Conservation (phyloP, 1,139 yeast genomes). For the Yamadazyma atmosphaerica region DNA sequence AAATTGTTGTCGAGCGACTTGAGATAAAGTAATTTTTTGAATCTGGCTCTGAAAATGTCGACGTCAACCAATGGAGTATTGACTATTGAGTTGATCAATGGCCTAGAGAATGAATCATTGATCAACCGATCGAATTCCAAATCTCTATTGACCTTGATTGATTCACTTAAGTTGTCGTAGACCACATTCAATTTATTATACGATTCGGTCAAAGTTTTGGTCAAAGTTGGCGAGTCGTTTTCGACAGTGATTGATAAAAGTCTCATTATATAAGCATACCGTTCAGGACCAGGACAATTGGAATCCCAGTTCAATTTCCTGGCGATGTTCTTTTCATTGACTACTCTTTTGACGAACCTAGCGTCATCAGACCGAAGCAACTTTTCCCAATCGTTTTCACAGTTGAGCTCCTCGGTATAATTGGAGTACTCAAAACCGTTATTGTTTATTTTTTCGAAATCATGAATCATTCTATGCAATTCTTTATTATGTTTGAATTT, state of each 20-base stretch:
- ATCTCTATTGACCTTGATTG: conserved; percentile 33
- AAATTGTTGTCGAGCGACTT: conserved; percentile 41
- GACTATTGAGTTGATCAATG: conserved; percentile 30
- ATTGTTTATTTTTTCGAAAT: conserved; percentile 27
- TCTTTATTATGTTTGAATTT: conserved; percentile 41
- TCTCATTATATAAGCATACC: conserved; percentile 31
- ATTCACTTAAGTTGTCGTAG: conserved; percentile 24
- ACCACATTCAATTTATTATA: conserved; percentile 23
- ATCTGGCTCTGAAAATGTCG: conserved; percentile 26
- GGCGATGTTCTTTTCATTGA: conserved; percentile 29
- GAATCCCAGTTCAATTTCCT: conserved; percentile 44
- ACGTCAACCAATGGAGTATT: conserved; percentile 17
- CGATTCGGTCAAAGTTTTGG: conserved; percentile 7
- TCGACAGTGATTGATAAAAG: conserved; percentile 18
- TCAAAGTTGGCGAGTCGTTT: conserved; percentile 4
- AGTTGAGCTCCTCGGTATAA: conserved; percentile 16
- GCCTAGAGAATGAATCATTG: conserved; percentile 25
- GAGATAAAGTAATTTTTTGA: conserved; percentile 33
- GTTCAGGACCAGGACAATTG: conserved; percentile 27
- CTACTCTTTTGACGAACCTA: conserved; percentile 27
- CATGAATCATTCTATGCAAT: conserved; percentile 33
- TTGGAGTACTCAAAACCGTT: conserved; percentile 18
- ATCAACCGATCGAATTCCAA: conserved; percentile 34
- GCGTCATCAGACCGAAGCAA: conserved; percentile 2
- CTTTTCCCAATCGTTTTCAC: conserved; percentile 22